phyloP scores from a whole-genome alignment of 2,329 filamentous ascomycete genomes.

The Stachybotrys chlorohalonatus region DNA sequence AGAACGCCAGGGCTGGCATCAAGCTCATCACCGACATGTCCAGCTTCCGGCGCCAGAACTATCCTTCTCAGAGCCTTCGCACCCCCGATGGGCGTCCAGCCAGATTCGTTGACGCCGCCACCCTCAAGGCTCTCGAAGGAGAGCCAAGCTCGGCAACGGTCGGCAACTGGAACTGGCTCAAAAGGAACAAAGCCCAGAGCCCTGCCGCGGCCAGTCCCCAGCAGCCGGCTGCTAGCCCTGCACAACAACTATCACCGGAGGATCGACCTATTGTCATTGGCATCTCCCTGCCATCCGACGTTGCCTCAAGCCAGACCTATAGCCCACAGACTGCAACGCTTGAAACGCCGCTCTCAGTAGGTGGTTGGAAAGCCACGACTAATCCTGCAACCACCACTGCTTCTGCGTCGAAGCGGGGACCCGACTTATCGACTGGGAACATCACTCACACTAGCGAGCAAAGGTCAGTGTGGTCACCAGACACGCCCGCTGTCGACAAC shows the following conservation, averaged over 20 bases:
- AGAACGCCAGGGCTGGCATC: constrained; percentile 55
- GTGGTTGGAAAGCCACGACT: neutral
- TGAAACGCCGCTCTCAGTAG: constrained; percentile 20
- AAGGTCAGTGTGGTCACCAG: neutral
- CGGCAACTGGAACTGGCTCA: constrained; percentile 50
- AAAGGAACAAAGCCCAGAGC: constrained; percentile 25
- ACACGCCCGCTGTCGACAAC: neutral
- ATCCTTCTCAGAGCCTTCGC: constrained; percentile 20
- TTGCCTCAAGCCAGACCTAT: constrained; percentile 18
- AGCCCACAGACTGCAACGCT: constrained; percentile 41
- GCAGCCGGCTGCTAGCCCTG: constrained; percentile 14
- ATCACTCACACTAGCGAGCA: constrained; percentile 1
- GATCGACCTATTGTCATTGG: constrained; percentile 68
- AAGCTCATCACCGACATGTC: constrained; percentile 63
- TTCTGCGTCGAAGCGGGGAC: neutral
- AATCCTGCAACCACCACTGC: neutral
- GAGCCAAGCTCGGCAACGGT: constrained; percentile 42
- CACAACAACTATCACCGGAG: constrained; percentile 52
- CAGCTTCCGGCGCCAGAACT: constrained; percentile 35
- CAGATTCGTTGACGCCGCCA: constrained; percentile 50
- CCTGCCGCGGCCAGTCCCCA: constrained; percentile 16
- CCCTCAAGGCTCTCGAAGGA: constrained; percentile 51
- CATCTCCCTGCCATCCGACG: constrained; percentile 50
- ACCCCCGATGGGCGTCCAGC: constrained; percentile 19
- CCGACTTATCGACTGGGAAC: neutral